Percentiles rank a stretch among this genome's conserved stretches.
Evolutionary conservation across 768 basidiomycete species (phyloP).

Genomic region (Paxillus ammoniavirescens): DNA sequence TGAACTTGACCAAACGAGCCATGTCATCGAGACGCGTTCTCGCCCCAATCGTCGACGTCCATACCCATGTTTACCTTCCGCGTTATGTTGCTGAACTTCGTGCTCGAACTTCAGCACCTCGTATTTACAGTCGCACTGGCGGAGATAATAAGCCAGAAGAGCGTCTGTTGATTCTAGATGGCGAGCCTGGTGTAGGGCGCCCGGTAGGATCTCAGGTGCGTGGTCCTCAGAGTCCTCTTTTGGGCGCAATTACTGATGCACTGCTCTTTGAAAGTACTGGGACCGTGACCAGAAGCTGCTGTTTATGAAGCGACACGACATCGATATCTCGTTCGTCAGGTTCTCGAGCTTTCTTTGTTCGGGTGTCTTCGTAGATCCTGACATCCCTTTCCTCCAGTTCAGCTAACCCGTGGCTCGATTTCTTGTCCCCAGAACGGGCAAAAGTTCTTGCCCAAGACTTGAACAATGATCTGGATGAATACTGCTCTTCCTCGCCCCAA

Average conservation of each 20-base stretch:
- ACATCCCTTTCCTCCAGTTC: slow-evolving; percentile 44
- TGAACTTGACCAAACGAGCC: slow-evolving; percentile 23
- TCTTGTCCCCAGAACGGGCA: slow-evolving; percentile 69
- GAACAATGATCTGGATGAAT: slow-evolving; percentile 75
- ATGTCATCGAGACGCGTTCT: slow-evolving; percentile 22
- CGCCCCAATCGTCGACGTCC: slow-evolving; percentile 68
- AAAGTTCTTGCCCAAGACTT: slow-evolving; percentile 63
- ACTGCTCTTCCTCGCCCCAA: slow-evolving; percentile 66
- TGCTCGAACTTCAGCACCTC: slow-evolving; percentile 59
- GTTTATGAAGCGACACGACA: slow-evolving; percentile 85
- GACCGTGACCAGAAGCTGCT: slow-evolving; percentile 71
- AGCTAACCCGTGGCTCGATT: slow-evolving; percentile 93
- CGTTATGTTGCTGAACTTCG: slow-evolving; percentile 72
- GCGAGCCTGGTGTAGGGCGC: slow-evolving; percentile 76
- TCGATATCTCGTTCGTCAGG: slow-evolving; percentile 80
- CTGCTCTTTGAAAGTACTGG: slow-evolving; percentile 56
- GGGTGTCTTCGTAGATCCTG: slow-evolving; percentile 9
- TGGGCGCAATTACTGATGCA: slow-evolving; percentile 6
- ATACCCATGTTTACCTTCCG: slow-evolving; percentile 85
- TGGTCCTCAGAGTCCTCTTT: neutral
- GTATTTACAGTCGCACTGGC: slow-evolving; percentile 52
- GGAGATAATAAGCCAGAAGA: slow-evolving; percentile 55
- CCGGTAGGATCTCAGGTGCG: slow-evolving; percentile 74
- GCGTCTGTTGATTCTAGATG: slow-evolving; percentile 71
- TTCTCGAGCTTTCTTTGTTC: slow-evolving; percentile 23